Evolutionary conservation across 2,329 filamentous ascomycete species (phyloP).

Genomic region (Ophiostoma fasciatum): DNA sequence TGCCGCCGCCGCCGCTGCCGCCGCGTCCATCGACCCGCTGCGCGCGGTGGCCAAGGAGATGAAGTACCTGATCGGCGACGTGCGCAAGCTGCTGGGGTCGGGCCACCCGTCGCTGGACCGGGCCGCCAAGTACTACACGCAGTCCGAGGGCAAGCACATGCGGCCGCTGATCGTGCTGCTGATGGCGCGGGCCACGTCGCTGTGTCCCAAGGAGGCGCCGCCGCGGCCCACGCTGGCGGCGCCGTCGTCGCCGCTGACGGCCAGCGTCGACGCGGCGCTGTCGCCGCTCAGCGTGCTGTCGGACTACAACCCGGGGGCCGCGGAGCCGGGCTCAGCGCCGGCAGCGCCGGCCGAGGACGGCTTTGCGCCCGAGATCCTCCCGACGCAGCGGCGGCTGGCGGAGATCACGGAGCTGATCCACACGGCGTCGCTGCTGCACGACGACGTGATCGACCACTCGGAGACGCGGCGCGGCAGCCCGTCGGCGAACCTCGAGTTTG

Average conservation of each 20-base stretch:
- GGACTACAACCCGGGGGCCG: constrained; percentile 62
- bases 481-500: constrained; percentile 87
- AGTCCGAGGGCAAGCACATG: constrained; percentile 92
- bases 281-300: constrained; percentile 46
- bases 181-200: constrained; percentile 87
- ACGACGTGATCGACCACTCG: constrained; percentile 95
- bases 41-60: constrained; percentile 89
- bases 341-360: constrained; percentile 34
- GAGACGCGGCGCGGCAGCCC: constrained; percentile 68
- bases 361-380: constrained; percentile 55
- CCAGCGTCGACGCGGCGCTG: constrained; percentile 37
- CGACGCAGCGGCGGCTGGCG: constrained; percentile 81
- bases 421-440: constrained; percentile 88
- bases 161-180: constrained; percentile 87
- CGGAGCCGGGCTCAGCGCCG: not conserved
- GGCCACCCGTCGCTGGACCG: constrained; percentile 90
- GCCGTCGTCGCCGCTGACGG: constrained; percentile 24
- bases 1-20: too few species aligned
- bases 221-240: constrained; percentile 4
- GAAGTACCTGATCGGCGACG: constrained; percentile 89
- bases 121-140: constrained; percentile 95
- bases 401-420: constrained; percentile 98
- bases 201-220: constrained; percentile 45
- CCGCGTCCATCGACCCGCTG: constrained; percentile 83
- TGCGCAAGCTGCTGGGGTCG: constrained; percentile 81